These are phyloP conservation scores for Cyclotella sp. DNA, from an alignment of 108 stramenopile genomes.

Conservation along the genomic window DNA sequence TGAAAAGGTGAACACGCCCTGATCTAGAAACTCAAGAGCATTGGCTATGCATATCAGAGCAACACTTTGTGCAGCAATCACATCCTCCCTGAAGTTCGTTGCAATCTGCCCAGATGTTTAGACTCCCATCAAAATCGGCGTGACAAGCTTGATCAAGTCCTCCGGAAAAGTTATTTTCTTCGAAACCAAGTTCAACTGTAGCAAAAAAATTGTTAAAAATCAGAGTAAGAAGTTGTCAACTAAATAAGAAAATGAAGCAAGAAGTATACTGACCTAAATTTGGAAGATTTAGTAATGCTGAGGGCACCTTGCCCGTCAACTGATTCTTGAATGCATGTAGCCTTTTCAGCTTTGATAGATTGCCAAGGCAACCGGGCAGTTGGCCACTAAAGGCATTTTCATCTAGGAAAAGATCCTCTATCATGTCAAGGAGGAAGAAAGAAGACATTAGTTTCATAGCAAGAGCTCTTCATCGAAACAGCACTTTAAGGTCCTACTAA, in stretches of 20 bases:
- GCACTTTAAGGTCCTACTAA: conserved; percentile 13
- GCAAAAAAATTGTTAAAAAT: not conserved
- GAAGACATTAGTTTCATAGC: not conserved
- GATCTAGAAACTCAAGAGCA: conserved; percentile 11
- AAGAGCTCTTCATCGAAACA: not conserved
- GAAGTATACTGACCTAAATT: conserved; percentile 7
- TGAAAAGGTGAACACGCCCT: not conserved
- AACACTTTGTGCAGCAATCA: conserved; percentile 46
- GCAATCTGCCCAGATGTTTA: conserved; percentile 47
- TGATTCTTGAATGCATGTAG: conserved; percentile 44
- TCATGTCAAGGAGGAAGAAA: not conserved
- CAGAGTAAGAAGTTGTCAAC: not conserved
- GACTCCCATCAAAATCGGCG: not conserved
- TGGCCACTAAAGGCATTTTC: conserved; percentile 38
- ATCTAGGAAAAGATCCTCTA: conserved; percentile 46
- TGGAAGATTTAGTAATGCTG: conserved; percentile 29
- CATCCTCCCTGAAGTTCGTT: conserved; percentile 38
- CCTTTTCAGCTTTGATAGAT: conserved; percentile 28
- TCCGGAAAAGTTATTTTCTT: conserved; percentile 45
- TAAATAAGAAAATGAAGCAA: not conserved
- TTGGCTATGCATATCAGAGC: conserved; percentile 28
- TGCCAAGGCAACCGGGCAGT: conserved; percentile 36
- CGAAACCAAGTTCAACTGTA: conserved; percentile 40
- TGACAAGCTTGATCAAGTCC: conserved; percentile 30
- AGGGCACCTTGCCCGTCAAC: conserved; percentile 38